Evolutionary conservation across 257 asterid genomes (phyloP).

Genomic region (Asclepias syriaca): DNA sequence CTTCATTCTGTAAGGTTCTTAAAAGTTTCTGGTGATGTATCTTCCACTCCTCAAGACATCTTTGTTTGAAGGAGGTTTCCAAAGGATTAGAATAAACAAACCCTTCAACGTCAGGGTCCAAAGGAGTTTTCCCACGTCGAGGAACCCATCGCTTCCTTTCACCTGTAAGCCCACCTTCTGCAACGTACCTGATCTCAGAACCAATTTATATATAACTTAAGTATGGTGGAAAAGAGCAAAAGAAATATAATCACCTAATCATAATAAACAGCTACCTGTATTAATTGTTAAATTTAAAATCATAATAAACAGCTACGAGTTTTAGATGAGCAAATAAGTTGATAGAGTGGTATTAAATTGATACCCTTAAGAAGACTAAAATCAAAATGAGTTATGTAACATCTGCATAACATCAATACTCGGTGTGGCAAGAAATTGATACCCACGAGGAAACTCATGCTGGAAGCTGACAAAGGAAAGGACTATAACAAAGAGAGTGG

Average conservation of each 20-base stretch:
- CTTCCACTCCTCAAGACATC: conserved; percentile 87
- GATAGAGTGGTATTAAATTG: no score
- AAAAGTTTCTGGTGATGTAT: conserved; percentile 82
- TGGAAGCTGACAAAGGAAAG: not conserved
- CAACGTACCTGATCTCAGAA: conserved; percentile 63
- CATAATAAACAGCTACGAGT: not conserved
- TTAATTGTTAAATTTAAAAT: not conserved
- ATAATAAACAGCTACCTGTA: not conserved
- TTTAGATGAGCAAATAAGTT: no score
- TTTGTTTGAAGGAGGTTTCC: conserved; percentile 94
- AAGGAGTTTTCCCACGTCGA: conserved; percentile 91
- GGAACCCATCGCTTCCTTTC: conserved; percentile 99
- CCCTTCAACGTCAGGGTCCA: conserved; percentile 96
- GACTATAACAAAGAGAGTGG: not conserved
- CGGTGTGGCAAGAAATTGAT: not conserved
- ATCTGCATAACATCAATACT: not conserved
- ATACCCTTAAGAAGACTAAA: not conserved
- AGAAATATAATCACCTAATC: not conserved
- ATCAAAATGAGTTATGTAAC: not conserved
- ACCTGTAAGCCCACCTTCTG: conserved; percentile 98
- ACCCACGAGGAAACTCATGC: not conserved
- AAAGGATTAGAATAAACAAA: conserved; percentile 78
- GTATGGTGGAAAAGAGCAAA: conserved; percentile 9
- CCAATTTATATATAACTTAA: conserved; percentile 26
- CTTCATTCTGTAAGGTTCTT: conserved; percentile 76